phyloP scores from a whole-genome alignment of 192 early-diverging fungal genomes.

The Umbelopsis sp. region DNA sequence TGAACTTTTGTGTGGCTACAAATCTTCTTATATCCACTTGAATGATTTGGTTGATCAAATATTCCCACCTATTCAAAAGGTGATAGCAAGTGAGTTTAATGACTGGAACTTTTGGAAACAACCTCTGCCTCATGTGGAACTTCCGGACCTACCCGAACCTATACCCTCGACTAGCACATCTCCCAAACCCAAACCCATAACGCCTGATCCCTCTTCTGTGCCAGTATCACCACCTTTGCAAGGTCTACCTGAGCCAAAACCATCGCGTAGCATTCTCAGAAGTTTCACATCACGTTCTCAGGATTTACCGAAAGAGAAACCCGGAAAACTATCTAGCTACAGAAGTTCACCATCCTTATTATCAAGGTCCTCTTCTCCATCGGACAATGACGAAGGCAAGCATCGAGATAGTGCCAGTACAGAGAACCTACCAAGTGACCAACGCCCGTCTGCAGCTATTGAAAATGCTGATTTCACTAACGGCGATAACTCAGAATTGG shows the following conservation, averaged over 20 bases:
- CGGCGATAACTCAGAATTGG: neutral
- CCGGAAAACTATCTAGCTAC: neutral
- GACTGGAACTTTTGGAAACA: conserved; percentile 86
- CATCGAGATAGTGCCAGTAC: neutral
- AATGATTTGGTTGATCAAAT: conserved; percentile 95
- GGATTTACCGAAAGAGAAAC: neutral
- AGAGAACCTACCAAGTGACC: neutral
- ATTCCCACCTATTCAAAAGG: conserved; percentile 73
- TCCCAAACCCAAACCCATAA: conserved; percentile 34
- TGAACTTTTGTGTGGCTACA: conserved; percentile 83
- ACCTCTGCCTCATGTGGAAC: conserved; percentile 50
- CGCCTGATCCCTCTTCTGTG: conserved; percentile 24
- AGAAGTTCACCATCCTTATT: neutral
- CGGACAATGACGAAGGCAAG: neutral
- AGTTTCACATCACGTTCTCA: conserved; percentile 20
- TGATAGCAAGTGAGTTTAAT: conserved; percentile 71
- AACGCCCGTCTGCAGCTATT: neutral
- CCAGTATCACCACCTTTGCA: conserved; percentile 18
- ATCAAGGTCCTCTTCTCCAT: neutral
- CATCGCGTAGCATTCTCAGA: conserved; percentile 25
- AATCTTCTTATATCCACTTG: conserved; percentile 84
- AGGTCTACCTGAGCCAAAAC: neutral
- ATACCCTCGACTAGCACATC: conserved; percentile 24
- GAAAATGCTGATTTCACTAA: neutral
- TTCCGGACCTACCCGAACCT: conserved; percentile 36